Conservation (phyloP, 164 flowering plant genomes). For the Liquidambar formosana region DNA sequence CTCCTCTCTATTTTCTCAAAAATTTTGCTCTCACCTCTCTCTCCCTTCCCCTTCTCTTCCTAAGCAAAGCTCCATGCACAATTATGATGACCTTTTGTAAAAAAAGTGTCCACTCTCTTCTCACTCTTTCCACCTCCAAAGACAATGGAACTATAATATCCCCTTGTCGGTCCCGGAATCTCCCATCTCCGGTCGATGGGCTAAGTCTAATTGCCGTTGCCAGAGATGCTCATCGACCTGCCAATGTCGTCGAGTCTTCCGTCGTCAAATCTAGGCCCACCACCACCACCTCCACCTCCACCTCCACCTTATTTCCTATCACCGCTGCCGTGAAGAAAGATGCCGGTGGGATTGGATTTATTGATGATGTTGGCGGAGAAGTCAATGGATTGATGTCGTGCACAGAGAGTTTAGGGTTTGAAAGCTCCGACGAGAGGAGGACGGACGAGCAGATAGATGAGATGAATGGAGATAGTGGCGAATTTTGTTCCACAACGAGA, state of each 20-base stretch:
- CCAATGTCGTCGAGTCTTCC: slow-evolving; percentile 7
- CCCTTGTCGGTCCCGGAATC: background rate
- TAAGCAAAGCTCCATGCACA: background rate
- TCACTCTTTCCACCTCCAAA: slow-evolving; percentile 5
- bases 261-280: background rate
- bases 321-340: slow-evolving; percentile 14
- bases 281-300: background rate
- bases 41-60: background rate
- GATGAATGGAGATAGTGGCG: background rate
- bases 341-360: slow-evolving; percentile 27
- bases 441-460: slow-evolving; percentile 13
- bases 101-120: slow-evolving; percentile 33
- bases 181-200: background rate
- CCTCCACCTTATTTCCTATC: background rate
- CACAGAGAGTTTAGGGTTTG: slow-evolving; percentile 68
- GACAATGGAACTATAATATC: background rate
- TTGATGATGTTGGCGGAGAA: slow-evolving; percentile 31
- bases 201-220: slow-evolving; percentile 7
- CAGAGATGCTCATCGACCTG: background rate
- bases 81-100: slow-evolving; percentile 38
- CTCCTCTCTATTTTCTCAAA: slow-evolving; percentile 6
- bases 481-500: background rate
- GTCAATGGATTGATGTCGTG: slow-evolving; percentile 48
- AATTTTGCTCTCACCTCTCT: background rate
- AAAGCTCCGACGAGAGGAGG: slow-evolving; percentile 50